Evolutionary conservation across 2,329 filamentous ascomycete species (phyloP).

Genomic region (Biscogniauxia marginata): DNA sequence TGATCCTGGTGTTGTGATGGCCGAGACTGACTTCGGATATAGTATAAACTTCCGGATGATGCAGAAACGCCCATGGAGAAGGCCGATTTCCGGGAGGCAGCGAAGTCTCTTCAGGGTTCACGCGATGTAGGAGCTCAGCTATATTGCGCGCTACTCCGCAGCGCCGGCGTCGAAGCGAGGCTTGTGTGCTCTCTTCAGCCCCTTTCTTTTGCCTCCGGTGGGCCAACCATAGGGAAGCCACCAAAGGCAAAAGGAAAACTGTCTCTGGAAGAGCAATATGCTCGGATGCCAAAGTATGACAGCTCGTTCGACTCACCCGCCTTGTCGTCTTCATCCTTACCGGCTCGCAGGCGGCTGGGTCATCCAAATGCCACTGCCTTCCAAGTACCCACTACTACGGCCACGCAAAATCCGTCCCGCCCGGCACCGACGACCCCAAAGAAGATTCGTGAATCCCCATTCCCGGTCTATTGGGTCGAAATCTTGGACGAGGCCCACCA

Average conservation of each 20-base stretch:
- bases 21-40: slow-evolving; percentile 5
- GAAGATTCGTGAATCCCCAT: slow-evolving; percentile 65
- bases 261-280: slow-evolving; percentile 35
- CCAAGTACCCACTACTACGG: slow-evolving; percentile 45
- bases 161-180: slow-evolving; percentile 76
- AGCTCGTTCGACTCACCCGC: slow-evolving; percentile 29
- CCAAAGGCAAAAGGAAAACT: slow-evolving; percentile 30
- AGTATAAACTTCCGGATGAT: slow-evolving; percentile 60
- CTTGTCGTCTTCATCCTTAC: slow-evolving; percentile 28
- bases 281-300: slow-evolving; percentile 42
- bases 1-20: slow-evolving; percentile 6
- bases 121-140: slow-evolving; percentile 87
- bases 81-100: slow-evolving; percentile 70
- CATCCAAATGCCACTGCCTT: slow-evolving; percentile 56
- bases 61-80: slow-evolving; percentile 68
- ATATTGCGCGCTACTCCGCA: slow-evolving; percentile 82
- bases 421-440: slow-evolving; percentile 36
- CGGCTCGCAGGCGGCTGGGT: slow-evolving; percentile 49
- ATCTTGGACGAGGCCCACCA: slow-evolving; percentile 81
- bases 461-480: slow-evolving; percentile 93
- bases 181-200: slow-evolving; percentile 89
- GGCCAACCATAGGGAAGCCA: slow-evolving; percentile 47
- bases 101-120: slow-evolving; percentile 71
- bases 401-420: slow-evolving; percentile 34
- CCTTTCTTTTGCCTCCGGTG: slow-evolving; percentile 63